Evolutionary conservation across 2,329 filamentous ascomycete species (phyloP), one percentile per base, ranked within the genome.

Genomic region (Penicillium concentricum): DNA sequence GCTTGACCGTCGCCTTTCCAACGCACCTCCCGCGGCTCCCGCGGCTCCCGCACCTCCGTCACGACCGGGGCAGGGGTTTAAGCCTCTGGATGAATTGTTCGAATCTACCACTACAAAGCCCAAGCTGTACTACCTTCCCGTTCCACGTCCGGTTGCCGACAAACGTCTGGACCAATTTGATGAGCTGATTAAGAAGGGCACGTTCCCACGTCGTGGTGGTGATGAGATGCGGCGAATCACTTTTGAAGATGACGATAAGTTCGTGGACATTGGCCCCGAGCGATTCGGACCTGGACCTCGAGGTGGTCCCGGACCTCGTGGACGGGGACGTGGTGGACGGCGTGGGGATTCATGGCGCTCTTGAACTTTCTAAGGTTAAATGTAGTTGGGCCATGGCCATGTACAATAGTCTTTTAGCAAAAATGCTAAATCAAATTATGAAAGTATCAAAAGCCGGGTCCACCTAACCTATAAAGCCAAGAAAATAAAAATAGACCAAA

Each of bases 221-320:
- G 81, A 84, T 50, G 83, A 84, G 50, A 84, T 84, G 74, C 86
- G 89, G 69, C 81, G 89, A 32, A 91, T 90, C 70, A 88, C 87
- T 0, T 92, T 92, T 64, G 88, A 91, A 70, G 78, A 86, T 54
- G 81, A 79, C 0, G 84, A 87, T 58, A 68, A 74, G 6, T 85
- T 92, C 52, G 87, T 92, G 43, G 88, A 92, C 70, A 81, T 87
- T 52, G 89, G 89, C 15, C 84, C 84, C 16, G 89, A 92, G 70
- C 37, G 48, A 34, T 45, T 46, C 7, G 28, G 26, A n/a, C 85
- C 87, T 52, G 60, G 64, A 13, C 47, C 55, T n/a, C 56, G 54
- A 44, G 54, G 61, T 56, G 62, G 60, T 16, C 34, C 51, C 12
- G 61, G 62, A 34, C 54, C 61, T 28, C 63, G 77, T 10, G 75